These are phyloP conservation scores for Alternaria arbusti DNA, from an alignment of 2,329 filamentous ascomycete genomes.

Conservation along the genomic window DNA sequence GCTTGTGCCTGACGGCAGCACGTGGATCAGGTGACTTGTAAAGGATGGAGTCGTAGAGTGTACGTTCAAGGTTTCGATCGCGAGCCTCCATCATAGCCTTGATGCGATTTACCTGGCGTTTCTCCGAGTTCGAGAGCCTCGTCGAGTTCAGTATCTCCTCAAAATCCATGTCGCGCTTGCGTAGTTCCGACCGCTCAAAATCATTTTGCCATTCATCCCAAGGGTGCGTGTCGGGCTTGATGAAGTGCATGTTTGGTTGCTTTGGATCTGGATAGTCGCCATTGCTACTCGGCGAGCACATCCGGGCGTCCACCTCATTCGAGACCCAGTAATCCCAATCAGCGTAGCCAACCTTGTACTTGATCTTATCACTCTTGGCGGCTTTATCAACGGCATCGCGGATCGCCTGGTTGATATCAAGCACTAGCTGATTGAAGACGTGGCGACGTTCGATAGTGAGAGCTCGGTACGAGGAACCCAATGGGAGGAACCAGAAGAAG, in stretches of 20 bases:
- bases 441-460: slow-evolving; percentile 2
- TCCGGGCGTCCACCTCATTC: not conserved
- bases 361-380: not conserved
- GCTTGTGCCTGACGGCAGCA: not conserved
- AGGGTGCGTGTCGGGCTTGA: slow-evolving; percentile 8
- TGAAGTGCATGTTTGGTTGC: slow-evolving; percentile 8
- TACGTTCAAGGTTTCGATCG: not conserved
- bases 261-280: slow-evolving; percentile 4
- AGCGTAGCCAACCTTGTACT: slow-evolving; percentile 7
- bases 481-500: not conserved
- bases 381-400: not conserved
- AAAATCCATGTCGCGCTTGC: not conserved
- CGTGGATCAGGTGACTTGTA: not conserved
- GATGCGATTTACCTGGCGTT: not conserved
- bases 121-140: not conserved
- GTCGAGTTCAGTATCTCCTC: not conserved
- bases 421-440: slow-evolving; percentile 2
- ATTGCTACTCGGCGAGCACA: slow-evolving; percentile 8
- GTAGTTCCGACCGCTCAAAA: not conserved
- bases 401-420: slow-evolving; percentile 1
- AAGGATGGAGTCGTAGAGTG: not conserved
- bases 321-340: slow-evolving; percentile 7
- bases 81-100: not conserved
- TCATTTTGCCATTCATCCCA: not conserved
- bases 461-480: slow-evolving; percentile 1